Percentiles rank a stretch among this genome's conserved stretches.
These are phyloP conservation scores for Apium graveolens DNA, from an alignment of 129 eudicot genomes.

Conservation along the genomic window DNA sequence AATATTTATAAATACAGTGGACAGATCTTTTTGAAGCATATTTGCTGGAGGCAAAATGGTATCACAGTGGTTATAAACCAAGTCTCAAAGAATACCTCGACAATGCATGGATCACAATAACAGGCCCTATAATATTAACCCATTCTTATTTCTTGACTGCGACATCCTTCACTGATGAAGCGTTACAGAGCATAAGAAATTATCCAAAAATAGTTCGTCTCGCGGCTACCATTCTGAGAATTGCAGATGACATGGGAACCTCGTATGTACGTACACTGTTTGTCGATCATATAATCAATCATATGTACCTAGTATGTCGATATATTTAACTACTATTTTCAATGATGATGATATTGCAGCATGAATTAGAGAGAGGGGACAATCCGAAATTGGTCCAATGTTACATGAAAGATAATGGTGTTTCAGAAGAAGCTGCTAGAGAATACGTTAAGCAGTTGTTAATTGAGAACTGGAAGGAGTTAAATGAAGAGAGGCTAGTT, in stretches of 20 bases:
- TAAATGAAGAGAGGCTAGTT: background rate
- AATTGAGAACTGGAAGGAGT: background rate
- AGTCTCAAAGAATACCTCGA: conserved; percentile 40
- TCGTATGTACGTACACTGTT: conserved; percentile 24
- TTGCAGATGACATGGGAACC: conserved; percentile 52
- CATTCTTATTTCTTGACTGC: conserved; percentile 31
- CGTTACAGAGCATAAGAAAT: conserved; percentile 14
- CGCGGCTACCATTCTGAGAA: conserved; percentile 38
- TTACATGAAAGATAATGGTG: background rate
- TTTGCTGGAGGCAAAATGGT: conserved; percentile 38
- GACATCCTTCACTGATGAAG: conserved; percentile 17
- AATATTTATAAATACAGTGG: conserved; percentile 25
- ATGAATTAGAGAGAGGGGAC: conserved; percentile 1
- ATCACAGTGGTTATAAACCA: conserved; percentile 41
- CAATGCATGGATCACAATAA: conserved; percentile 41
- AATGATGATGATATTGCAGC: background rate
- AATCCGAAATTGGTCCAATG: background rate
- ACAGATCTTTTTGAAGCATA: conserved; percentile 26
- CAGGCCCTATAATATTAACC: conserved; percentile 30
- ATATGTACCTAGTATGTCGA: background rate
- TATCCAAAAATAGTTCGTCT: conserved; percentile 27
- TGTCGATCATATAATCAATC: background rate
- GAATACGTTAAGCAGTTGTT: background rate
- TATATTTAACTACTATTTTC: background rate
- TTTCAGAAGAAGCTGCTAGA: background rate